phyloP scores from a whole-genome alignment of 768 basidiomycete species.

The Mycena galericulata region DNA sequence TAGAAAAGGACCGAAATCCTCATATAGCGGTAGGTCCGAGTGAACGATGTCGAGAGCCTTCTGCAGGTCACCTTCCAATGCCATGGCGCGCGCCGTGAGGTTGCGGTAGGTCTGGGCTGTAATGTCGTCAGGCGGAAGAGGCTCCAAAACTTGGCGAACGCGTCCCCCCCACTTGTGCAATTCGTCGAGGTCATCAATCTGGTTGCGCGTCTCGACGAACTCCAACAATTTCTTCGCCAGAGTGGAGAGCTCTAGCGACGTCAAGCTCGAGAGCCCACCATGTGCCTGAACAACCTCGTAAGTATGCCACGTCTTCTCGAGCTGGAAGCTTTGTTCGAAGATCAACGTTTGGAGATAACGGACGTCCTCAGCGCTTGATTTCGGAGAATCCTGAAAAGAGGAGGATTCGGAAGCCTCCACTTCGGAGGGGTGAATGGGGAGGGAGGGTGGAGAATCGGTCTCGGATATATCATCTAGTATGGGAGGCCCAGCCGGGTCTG shows the following conservation, averaged over 20 bases:
- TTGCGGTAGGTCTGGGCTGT: constrained; percentile 1
- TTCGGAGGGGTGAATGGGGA: background rate
- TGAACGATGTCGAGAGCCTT: constrained; percentile 46
- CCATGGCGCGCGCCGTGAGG: constrained; percentile 23
- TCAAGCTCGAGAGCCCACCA: constrained; percentile 41
- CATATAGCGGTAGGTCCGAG: constrained; percentile 38
- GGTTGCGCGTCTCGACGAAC: constrained; percentile 32
- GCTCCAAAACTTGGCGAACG: constrained; percentile 16
- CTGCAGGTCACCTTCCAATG: constrained; percentile 41
- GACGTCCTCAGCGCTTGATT: background rate
- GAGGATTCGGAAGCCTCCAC: background rate
- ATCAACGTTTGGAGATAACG: constrained; percentile 14
- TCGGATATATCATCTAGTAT: constrained; percentile 29
- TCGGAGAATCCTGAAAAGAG: background rate
- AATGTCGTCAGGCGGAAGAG: background rate
- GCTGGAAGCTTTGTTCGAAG: constrained; percentile 36
- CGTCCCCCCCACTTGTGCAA: constrained; percentile 26
- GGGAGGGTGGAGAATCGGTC: constrained; percentile 25
- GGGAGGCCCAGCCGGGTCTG: constrained; percentile 8
- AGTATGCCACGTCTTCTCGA: constrained; percentile 48
- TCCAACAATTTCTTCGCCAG: constrained; percentile 37
- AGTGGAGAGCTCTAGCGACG: constrained; percentile 30
- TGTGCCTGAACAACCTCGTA: constrained; percentile 30
- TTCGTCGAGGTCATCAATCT: constrained; percentile 27
- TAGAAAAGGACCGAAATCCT: constrained; percentile 38